Evolutionary conservation across 495 filamentous ascomycete species (phyloP), one percentile per base, ranked within the genome.

Genomic region (Penicillium subrubescens): DNA sequence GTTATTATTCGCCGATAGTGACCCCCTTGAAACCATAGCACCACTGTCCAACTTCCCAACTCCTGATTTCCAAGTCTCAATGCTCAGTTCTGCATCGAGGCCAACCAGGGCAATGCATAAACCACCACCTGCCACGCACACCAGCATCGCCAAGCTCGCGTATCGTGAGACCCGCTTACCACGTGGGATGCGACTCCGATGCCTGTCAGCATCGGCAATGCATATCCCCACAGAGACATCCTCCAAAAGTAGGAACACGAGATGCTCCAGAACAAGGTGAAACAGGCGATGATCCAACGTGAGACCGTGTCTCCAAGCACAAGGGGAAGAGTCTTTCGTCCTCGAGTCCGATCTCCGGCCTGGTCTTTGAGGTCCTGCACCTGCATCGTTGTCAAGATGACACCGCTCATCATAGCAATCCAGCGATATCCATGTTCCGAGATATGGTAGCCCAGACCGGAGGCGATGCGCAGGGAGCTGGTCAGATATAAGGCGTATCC

Each of bases 371-470:
- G 66, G 62, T 86, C 84, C 63, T 86, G 84, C 0, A 81, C 65
- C 5, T 86, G 82, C 58, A 86, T 71, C n/a, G 84, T 87, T 0
- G 79, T 80, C 21, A 81, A 67, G 23, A 87, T 76, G 15, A 83
- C 74, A 3, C 65, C 69, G 23, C 77, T 69, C 25, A 85, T 70
- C 3, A 86, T 77, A 0, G 51, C 62, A 2, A 81, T 65, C 86
- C 86, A 88, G 8, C 34, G 48, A 25, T 61, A 61, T 41, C 59
- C 59, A 29, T 61, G 59, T 34, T 54, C 48, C 21, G 59, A 54
- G n/a, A 61, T 55, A 5, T 61, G 48, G 43, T 31, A 23, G 46
- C 44, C 33, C 27, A 37, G 59, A 19, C 59, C 59, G 51, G 41
- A 39, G 48, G 51, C 59, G 12, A 61, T 43, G 15, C 48, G 33